Base-by-base conservation (phyloP, 2,329 filamentous ascomycete genomes). In the Hymenoscyphus repandus region DNA sequence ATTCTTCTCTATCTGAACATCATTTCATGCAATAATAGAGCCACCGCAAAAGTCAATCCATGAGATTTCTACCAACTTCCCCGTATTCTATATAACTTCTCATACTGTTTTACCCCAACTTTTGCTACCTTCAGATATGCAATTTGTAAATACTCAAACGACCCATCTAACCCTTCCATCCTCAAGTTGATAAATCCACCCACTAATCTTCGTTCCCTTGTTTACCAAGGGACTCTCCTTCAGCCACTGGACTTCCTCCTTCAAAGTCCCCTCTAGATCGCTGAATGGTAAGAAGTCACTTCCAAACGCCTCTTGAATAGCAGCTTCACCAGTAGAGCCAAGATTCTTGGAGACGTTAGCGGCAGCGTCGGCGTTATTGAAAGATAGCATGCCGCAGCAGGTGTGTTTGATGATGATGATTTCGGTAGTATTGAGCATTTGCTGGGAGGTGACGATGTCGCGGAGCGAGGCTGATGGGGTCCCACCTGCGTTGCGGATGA, bases 151-250 rank as follows among this genome's bases (percentile, higher is more conserved):
- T 7, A 27, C 22, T 47, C 38, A 51, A 43, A 47, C 38, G 32
- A 83, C 69, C 48, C 69, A 71, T 55, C 71, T 74, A 45, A 77
- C 75, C 66, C 73, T 83, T 0, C 87, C 88, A 1, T 79, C 88
- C 72, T 88, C 80, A 37, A 90, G 85, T 61, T 90, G 82, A 69
- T 90, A 91, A 2, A 91, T 69, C 79, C 86, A 92, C 1, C 88
- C 88, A 5, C 78, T 86, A 43, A 91, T 74, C 0, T 69, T 69
- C 3, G 88, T 76, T 22, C 70, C 70, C 17, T 82, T 73, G 17
- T 83, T 72, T 3, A 91, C 73, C 15, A 85, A 71, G 48, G 76
- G 76, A 44, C 73, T 79, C 46, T 66, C 72, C 66, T 76, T 80
- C 57, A 93, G 63, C 57, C 80, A 80, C 42, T 70, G 69, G 0